Base-by-base conservation (phyloP, 495 filamentous ascomycete genomes). In the Lophium mytilinum region DNA sequence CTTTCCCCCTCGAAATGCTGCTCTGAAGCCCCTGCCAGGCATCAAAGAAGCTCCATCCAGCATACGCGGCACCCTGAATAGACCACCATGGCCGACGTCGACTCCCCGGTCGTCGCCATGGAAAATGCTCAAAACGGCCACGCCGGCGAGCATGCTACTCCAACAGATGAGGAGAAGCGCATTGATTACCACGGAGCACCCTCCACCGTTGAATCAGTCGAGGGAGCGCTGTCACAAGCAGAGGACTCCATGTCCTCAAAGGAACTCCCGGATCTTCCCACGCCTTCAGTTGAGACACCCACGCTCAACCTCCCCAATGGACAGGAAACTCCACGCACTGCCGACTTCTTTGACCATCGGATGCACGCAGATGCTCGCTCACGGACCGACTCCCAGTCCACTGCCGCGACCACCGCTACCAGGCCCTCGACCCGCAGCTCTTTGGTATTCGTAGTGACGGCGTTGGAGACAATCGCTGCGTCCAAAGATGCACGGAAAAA, bases 361-460 rank as follows among this genome's bases (percentile, higher is more conserved):
- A 50, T 45, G 36, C 56, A 53, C 18, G 24, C 46, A 10, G 37
- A 30, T 14, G 41, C 57, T 43, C 68, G 71, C 4, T 57, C 63
- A 12, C 68, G 71, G 11, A 83, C 82, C 9, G 80, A 84, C 61
- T 83, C 82, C 34, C 69, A 79, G 49, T 83, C 82, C 19, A 80
- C 75, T 30, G 79, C 79, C 1, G 76, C 76, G 45, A 76, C 72
- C 37, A 80, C 80, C 0, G 56, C 60, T 10, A 68, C 68, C 30
- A 70, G 78, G 58, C 74, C 80, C 36, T 74, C 72, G 33, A 79
- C 84, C 52, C 85, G 96, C 71, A 93, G 88, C 77, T 96, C 93
- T 49, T 85, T 95, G 54, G 89, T 95, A 52, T 97, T 97, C 69
- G 88, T 96, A 57, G 85, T 95, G 51, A 89, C 87, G 54, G 90